Conservation (phyloP, 2,329 filamentous ascomycete genomes). For the Penicillium nordicum region DNA sequence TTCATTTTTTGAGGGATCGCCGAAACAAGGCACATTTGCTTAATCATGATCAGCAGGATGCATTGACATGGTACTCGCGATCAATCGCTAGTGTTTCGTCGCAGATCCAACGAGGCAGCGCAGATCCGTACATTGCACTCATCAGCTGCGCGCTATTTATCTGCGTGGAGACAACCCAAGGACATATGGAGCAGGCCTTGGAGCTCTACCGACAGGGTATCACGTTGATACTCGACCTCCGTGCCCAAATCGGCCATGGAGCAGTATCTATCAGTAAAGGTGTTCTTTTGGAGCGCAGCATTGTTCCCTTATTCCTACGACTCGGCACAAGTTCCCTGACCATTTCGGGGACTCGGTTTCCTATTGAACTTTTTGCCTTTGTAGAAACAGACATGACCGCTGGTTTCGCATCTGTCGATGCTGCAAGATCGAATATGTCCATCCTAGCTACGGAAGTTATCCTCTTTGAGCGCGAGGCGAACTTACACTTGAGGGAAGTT, state of each 20-base stretch:
- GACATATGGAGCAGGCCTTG: constrained; percentile 23
- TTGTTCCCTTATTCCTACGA: constrained; percentile 30
- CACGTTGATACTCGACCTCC: constrained; percentile 23
- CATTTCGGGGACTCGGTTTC: constrained; percentile 8
- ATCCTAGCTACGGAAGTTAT: constrained; percentile 10
- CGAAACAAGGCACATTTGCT: background rate
- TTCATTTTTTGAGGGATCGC: constrained; percentile 3
- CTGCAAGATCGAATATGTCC: constrained; percentile 10
- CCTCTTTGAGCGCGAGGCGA: constrained; percentile 18
- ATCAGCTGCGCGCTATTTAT: constrained; percentile 35
- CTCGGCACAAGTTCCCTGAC: constrained; percentile 20
- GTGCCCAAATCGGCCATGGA: constrained; percentile 10
- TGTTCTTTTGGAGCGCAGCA: constrained; percentile 24
- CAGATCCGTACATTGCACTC: constrained; percentile 27
- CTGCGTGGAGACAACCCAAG: constrained; percentile 32
- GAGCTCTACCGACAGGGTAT: constrained; percentile 28
- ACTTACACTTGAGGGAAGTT: background rate
- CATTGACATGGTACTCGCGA: constrained; percentile 34
- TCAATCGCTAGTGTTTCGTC: constrained; percentile 25
- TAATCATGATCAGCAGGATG: constrained; percentile 15
- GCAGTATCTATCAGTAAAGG: constrained; percentile 14
- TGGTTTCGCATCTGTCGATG: constrained; percentile 4
- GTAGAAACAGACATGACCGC: background rate
- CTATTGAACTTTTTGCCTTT: constrained; percentile 11
- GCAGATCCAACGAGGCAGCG: constrained; percentile 21